Percentiles rank a stretch among this genome's conserved stretches.
Conservation (phyloP, 2,329 filamentous ascomycete species). For the Escovopsis weberi region DNA sequence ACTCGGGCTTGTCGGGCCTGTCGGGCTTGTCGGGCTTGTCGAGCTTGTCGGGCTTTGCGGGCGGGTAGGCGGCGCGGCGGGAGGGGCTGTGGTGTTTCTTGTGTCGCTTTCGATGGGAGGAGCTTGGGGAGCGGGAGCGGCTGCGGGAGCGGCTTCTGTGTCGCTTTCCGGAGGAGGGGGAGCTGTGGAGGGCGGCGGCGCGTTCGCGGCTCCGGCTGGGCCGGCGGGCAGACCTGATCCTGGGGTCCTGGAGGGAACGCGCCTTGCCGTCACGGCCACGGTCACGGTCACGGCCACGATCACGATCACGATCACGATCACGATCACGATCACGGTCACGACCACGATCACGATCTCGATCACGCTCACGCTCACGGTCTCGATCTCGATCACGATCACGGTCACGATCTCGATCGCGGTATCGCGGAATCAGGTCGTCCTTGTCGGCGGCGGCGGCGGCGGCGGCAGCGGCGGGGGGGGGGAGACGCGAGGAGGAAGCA, state of each 20-base stretch:
- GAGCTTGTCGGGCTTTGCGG: too few relatives aligned
- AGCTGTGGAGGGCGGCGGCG: constrained; percentile 13
- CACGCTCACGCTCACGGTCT: too few relatives aligned
- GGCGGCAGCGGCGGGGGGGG: too few relatives aligned
- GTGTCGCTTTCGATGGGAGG: constrained; percentile 26
- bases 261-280: constrained; percentile 14
- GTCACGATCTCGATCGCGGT: constrained; percentile 9
- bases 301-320: too few relatives aligned
- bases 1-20: too few relatives aligned
- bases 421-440: constrained; percentile 25
- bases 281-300: too few relatives aligned
- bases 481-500: too few relatives aligned
- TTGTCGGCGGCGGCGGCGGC: constrained; percentile 9
- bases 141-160: constrained; percentile 28
- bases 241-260: constrained; percentile 17
- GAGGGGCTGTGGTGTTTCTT: constrained; percentile 22
- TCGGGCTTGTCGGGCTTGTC: too few relatives aligned
- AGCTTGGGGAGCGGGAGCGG: constrained; percentile 24
- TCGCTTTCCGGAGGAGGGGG: constrained; percentile 26
- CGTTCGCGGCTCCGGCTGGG: constrained; percentile 21
- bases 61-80: constrained; percentile 14
- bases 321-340: too few relatives aligned
- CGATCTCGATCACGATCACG: too few relatives aligned
- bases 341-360: too few relatives aligned
- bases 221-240: constrained; percentile 12